Base-by-base conservation (phyloP, 306 rosid species). In the Echinosophora koreensis region DNA sequence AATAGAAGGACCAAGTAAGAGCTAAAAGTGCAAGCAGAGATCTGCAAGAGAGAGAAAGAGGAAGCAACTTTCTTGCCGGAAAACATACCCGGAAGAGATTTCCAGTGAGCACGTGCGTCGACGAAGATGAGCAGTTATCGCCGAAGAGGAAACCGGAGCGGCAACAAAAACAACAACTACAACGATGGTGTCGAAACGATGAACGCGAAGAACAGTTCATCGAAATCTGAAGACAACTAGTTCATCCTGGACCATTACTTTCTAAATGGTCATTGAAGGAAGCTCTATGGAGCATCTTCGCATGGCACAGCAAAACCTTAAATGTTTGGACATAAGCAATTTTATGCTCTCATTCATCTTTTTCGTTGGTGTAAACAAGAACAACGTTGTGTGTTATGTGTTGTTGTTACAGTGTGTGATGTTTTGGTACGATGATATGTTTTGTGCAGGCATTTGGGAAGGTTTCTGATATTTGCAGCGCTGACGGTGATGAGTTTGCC, bases 251-350 rank as follows among this genome's bases (percentile, higher is more conserved):
- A 92, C 54, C 58, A 86, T 73, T 95, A 95, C 87, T 86, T 3
- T 85, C 97, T 47, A 96, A 95, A 78, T 92, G 97, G 97, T 90
- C 97, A 0, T 80, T 92, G 54, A 89, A 88, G 70, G 97, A 95
- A 4, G 86, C 88, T 9, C 49, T 95, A 56, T 75, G 71, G 76
- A 95, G 97, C 88, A 54, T 89, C 84, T 90, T 95, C 73, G 64
- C 88, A 5, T 86, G 90, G 92, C 98, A 95, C 86, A 95, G 92
- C 70, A 97, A 95, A 71, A 92, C 97, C 51, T 74, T 95, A 22
- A 95, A 95, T 82, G 79, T 95, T 73, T 95, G 98, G 98, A 90
- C 91, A 97, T 92, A 12, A 80, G 92, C 51, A 12, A 46, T n/a
- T 8, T 44, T 15, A 3, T n/a, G 14, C 11, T 18, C 49, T 16